Base-by-base conservation (phyloP, 495 filamentous ascomycete genomes). In the Penicillium maclennaniae region DNA sequence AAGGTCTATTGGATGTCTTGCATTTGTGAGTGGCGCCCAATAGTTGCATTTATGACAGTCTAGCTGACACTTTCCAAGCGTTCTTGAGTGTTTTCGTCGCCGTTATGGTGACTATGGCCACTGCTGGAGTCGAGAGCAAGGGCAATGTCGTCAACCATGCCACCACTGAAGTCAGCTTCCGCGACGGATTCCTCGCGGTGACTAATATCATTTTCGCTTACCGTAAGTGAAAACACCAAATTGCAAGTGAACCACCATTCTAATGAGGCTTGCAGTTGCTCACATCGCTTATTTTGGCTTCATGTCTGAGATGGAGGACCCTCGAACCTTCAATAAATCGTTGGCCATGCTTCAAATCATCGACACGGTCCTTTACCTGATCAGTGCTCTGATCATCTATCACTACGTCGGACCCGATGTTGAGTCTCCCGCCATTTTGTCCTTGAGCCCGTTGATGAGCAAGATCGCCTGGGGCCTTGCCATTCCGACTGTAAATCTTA, bases 381-480 rank as follows among this genome's bases (percentile, higher is more conserved):
- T 73, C 37, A 66, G 66, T 3, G 65, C 73, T 1, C 50, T 76
- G 20, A 54, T 76, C 3, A 83, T 89, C 58, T 95, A 92, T 69
- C 68, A 67, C 62, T 95, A 83, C 62, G 82, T 84, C 8, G 89
- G 90, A n/a, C 68, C 67, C 4, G 69, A 73, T n/a, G 88, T 93
- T 43, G 55, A 72, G 28, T 85, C 85, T 0, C 89, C 89, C 0
- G 88, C 88, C 4, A 78, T 93, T 3, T 78, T 81, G 15, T 86
- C 86, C 0, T 76, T 85, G 14, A 78, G 80, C 10, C 71, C 73
- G 0, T 21, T 82, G 0, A 63, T 92, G 28, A 79, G 81, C 55
- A 91, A 91, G 71, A 58, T 75, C 43, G 85, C 88, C 6, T 93
- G 86, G 62, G 89, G 88, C 17, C 68, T 93, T 51, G 88, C 88